These are phyloP conservation scores for Linnemannia exigua DNA, from an alignment of 192 early-diverging fungal genomes.

Conservation along the genomic window DNA sequence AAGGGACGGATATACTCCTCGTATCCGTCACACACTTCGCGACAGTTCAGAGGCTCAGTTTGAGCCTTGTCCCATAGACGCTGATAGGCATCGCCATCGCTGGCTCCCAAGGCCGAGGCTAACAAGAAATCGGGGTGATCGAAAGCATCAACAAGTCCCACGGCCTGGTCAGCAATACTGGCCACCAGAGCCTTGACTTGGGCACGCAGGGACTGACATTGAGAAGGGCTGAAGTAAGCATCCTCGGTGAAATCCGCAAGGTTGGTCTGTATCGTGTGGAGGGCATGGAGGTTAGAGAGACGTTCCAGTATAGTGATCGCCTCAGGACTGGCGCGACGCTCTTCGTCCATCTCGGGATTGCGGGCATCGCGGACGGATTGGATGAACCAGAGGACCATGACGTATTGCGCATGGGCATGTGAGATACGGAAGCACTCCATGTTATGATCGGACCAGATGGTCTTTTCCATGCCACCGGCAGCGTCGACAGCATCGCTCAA, in stretches of 20 bases:
- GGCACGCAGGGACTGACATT: slow-evolving; percentile 37
- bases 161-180: slow-evolving; percentile 76
- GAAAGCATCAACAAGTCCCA: slow-evolving; percentile 86
- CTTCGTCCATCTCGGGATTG: slow-evolving; percentile 20
- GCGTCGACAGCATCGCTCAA: slow-evolving; percentile 57
- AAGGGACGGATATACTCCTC: slow-evolving; percentile 35
- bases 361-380: slow-evolving; percentile 48
- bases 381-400: slow-evolving; percentile 66
- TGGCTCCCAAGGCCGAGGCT: slow-evolving; percentile 82
- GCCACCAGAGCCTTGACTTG: slow-evolving; percentile 56
- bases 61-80: slow-evolving; percentile 49
- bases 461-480: slow-evolving; percentile 26
- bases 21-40: slow-evolving; percentile 40
- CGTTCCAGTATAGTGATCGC: slow-evolving; percentile 35
- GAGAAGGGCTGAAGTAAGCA: slow-evolving; percentile 40
- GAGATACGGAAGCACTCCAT: slow-evolving; percentile 67
- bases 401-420: slow-evolving; percentile 66
- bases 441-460: slow-evolving; percentile 51
- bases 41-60: slow-evolving; percentile 36
- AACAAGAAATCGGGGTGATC: slow-evolving; percentile 80
- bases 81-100: slow-evolving; percentile 84
- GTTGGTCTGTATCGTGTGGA: slow-evolving; percentile 54
- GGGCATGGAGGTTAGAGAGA: slow-evolving; percentile 51
- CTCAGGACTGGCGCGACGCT: slow-evolving; percentile 22
- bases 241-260: slow-evolving; percentile 57